These are phyloP conservation scores for Phylloporus rhodoxanthus DNA, from an alignment of 768 basidiomycete genomes.

Conservation along the genomic window DNA sequence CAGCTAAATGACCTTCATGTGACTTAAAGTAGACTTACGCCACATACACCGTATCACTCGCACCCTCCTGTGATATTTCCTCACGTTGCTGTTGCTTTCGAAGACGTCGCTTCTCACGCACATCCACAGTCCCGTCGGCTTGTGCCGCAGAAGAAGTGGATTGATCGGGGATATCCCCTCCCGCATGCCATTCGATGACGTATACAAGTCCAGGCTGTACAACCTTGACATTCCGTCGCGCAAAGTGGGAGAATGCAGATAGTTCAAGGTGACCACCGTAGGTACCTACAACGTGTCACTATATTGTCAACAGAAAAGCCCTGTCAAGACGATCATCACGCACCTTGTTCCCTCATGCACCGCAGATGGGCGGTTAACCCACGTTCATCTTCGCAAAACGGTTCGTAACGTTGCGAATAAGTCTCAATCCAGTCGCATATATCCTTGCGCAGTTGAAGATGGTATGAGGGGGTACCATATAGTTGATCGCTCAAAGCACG, in stretches of 20 bases:
- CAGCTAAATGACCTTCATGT: conserved; percentile 8
- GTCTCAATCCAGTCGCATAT: conserved; percentile 78
- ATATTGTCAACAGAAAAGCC: conserved; percentile 3
- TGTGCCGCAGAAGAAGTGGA: conserved; percentile 25
- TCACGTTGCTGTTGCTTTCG: conserved; percentile 34
- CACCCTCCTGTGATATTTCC: conserved; percentile 16
- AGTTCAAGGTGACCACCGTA: conserved; percentile 93
- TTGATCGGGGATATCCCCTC: conserved; percentile 38
- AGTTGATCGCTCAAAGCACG: conserved; percentile 86
- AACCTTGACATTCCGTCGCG: conserved; percentile 77
- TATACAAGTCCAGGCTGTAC: conserved; percentile 89
- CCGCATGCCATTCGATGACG: conserved; percentile 77
- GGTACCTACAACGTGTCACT: conserved; percentile 47
- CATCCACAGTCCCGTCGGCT: conserved; percentile 24
- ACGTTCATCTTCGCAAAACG: conserved; percentile 84
- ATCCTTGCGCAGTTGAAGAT: conserved; percentile 61
- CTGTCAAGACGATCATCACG: conserved; percentile 14
- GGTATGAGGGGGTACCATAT: conserved; percentile 66
- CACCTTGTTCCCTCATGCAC: conserved; percentile 77
- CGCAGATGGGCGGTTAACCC: conserved; percentile 65
- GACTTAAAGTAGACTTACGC: conserved; percentile 54
- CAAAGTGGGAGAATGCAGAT: conserved; percentile 85
- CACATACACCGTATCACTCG: conserved; percentile 60
- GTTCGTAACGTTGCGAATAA: conserved; percentile 69
- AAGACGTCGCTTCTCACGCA: conserved; percentile 41